Evolutionary conservation across 2,329 filamentous ascomycete genomes (phyloP).

Genomic region (Ilyonectria sp.): DNA sequence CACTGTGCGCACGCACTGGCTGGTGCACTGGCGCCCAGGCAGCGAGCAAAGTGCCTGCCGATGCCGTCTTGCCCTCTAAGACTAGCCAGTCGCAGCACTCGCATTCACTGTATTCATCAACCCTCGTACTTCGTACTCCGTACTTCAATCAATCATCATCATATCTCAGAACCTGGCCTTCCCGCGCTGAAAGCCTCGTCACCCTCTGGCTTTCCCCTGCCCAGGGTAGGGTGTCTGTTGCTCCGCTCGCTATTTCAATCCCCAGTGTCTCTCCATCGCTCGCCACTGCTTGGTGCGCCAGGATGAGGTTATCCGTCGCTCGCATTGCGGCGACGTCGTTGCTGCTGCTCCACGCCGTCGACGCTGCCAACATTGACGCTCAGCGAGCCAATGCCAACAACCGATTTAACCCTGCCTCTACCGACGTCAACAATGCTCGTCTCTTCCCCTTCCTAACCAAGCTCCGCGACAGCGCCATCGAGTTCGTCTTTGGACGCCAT

Average conservation of each 20-base stretch:
- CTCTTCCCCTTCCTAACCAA: slow-evolving; percentile 66
- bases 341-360: slow-evolving; percentile 46
- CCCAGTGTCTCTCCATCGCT: background rate
- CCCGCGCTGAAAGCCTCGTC: slow-evolving; percentile 1
- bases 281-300: slow-evolving; percentile 26
- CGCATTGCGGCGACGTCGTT: slow-evolving; percentile 41
- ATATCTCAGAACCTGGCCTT: slow-evolving; percentile 1
- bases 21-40: background rate
- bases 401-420: slow-evolving; percentile 33
- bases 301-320: slow-evolving; percentile 44
- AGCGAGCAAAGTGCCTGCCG: background rate
- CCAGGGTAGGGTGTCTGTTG: slow-evolving; percentile 10
- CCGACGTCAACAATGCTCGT: slow-evolving; percentile 36
- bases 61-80: background rate
- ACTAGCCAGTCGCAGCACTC: background rate
- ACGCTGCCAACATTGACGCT: slow-evolving; percentile 50
- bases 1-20: background rate
- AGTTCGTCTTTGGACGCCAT: slow-evolving; percentile 65
- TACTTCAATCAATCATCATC: slow-evolving; percentile 13
- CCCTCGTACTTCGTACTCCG: background rate
- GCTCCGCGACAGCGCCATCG: slow-evolving; percentile 65
- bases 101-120: background rate
- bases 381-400: slow-evolving; percentile 39
- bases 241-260: background rate
- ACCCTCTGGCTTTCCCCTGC: slow-evolving; percentile 12